Conservation (phyloP, 108 stramenopile genomes). For the Phaeodactylum tricornutum region DNA sequence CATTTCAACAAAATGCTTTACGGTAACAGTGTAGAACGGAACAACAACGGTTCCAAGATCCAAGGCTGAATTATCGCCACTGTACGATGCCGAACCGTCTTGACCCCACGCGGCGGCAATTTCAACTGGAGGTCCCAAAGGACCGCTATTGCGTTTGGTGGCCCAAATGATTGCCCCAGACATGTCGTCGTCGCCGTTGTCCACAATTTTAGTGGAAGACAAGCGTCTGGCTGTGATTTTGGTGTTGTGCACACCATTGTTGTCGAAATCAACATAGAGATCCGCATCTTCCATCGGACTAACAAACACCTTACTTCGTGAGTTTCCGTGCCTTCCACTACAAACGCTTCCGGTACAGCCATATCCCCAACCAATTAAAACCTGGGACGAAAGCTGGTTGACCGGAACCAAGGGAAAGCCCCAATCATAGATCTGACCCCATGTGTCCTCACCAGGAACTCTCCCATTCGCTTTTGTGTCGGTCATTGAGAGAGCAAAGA, state of each 20-base stretch:
- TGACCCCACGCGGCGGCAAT: constrained; percentile 18
- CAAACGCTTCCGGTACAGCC: constrained; percentile 12
- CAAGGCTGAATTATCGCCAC: constrained; percentile 2
- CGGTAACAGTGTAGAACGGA: not conserved
- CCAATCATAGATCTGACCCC: constrained; percentile 7
- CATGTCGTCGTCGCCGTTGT: constrained; percentile 10
- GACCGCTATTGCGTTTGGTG: not conserved
- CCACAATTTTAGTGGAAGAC: not conserved
- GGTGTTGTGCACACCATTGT: constrained; percentile 7
- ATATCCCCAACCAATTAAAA: constrained; percentile 12
- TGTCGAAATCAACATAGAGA: constrained; percentile 14
- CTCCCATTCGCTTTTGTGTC: no score
- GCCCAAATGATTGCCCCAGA: constrained; percentile 16
- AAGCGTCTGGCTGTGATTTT: not conserved
- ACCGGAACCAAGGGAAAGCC: constrained; percentile 9
- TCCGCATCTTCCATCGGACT: constrained; percentile 10
- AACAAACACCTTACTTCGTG: constrained; percentile 13
- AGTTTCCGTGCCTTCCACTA: not conserved
- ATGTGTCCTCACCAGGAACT: no score
- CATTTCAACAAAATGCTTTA: not conserved
- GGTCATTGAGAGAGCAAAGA: constrained; percentile 1
- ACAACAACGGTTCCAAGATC: constrained; percentile 10
- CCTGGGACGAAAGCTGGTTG: constrained; percentile 6
- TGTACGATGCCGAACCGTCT: not conserved
- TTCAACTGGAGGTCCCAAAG: constrained; percentile 1